Evolutionary conservation across 169 alveolate species (phyloP).

Genomic region (Pseudocohnilembus persalinus): DNA sequence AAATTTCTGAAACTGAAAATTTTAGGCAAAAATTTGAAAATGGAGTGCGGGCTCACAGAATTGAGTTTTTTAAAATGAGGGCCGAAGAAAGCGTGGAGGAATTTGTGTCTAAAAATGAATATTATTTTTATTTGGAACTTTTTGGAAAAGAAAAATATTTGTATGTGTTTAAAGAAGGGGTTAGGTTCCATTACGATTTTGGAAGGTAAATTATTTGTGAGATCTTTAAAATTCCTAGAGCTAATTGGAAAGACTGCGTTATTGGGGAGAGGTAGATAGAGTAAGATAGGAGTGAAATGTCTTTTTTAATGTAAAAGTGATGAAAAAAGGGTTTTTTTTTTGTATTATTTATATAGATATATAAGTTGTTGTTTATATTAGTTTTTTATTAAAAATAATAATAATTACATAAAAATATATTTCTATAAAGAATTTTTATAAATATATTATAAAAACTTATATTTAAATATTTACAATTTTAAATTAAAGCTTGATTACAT

Average conservation of each 20-base stretch:
- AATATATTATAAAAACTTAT: too few species aligned
- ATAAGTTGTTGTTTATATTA: too few species aligned
- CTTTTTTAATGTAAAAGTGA: too few species aligned
- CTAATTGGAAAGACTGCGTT: constrained; percentile 9
- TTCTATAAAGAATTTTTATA: too few species aligned
- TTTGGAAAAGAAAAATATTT: constrained; percentile 1
- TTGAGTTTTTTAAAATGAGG: constrained; percentile 11
- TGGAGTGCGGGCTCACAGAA: constrained; percentile 5
- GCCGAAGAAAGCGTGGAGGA: not conserved
- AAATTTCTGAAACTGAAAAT: not conserved
- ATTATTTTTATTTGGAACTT: constrained; percentile 11
- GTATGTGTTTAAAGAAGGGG: constrained; percentile 10
- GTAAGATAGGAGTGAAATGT: not conserved
- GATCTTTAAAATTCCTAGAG: constrained; percentile 7
- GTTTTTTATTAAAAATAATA: too few species aligned
- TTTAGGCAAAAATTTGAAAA: constrained; percentile 8
- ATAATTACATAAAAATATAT: too few species aligned
- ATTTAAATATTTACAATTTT: too few species aligned
- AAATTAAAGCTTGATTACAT: too few species aligned
- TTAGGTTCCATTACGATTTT: constrained; percentile 15
- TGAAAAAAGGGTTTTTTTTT: too few species aligned
- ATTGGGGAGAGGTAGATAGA: not conserved
- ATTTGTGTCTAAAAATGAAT: constrained; percentile 11
- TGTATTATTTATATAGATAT: too few species aligned
- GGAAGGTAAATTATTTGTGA: constrained; percentile 25